Evolutionary conservation across 129 eudicot species (phyloP).

Genomic region (Flaveria linearis): DNA sequence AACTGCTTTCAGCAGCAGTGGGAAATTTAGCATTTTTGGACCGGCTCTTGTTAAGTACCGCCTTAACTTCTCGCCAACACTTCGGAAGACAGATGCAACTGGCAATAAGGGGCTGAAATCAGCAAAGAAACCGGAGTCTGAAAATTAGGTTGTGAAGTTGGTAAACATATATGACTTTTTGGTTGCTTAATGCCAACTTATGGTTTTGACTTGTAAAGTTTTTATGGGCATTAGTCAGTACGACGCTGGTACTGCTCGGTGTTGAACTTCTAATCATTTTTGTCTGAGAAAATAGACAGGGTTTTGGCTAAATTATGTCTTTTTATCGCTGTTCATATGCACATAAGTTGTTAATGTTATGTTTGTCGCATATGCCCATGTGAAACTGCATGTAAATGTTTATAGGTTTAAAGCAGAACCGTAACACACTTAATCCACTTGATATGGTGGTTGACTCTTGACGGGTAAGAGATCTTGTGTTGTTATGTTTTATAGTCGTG

Average conservation of each 20-base stretch:
- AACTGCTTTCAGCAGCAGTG: conserved; percentile 84
- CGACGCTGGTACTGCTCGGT: conserved; percentile 5
- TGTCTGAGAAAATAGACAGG: conserved; percentile 7
- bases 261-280: conserved; percentile 5
- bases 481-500: background rate
- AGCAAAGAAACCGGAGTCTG: conserved; percentile 33
- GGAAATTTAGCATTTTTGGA: conserved; percentile 74
- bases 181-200: background rate
- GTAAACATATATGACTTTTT: conserved; percentile 23
- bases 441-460: conserved; percentile 5
- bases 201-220: conserved; percentile 4
- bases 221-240: background rate
- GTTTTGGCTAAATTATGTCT: background rate
- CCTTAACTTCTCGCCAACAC: conserved; percentile 54
- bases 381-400: conserved; percentile 16
- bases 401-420: background rate
- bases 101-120: conserved; percentile 37
- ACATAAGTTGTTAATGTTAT: conserved; percentile 8
- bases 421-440: background rate
- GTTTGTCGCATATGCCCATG: background rate
- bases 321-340: background rate
- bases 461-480: conserved; percentile 20
- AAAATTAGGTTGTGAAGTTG: conserved; percentile 25
- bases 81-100: conserved; percentile 36
- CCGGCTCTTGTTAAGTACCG: conserved; percentile 65